Base-by-base conservation (phyloP, 345 rosid genomes). In the Leavenworthia alabamica region DNA sequence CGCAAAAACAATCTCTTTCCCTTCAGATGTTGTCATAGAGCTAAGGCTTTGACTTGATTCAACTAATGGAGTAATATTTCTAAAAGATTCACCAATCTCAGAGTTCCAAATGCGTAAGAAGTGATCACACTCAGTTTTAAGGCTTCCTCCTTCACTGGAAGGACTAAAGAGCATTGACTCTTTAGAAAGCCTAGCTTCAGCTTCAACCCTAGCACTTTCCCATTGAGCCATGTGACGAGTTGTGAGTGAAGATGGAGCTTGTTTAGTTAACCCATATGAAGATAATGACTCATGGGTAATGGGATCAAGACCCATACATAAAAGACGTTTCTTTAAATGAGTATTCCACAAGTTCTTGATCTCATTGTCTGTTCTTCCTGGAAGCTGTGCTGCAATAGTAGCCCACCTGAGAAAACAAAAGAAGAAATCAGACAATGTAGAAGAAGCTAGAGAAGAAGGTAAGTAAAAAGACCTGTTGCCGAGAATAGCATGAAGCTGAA, bases 261-360 rank as follows among this genome's bases (percentile, higher is more conserved):
- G 79, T 20, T 43, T 70, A 24, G 49, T 54, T 46, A 81, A 51
- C 7, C 87, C 86, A 26, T 56, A 42, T 5, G n/a, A n/a, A n/a
- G n/a, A 70, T 24, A 86, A 60, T 3, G 97, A 92, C 78, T 87
- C 81, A 31, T 89, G 99, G 2, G 92, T 89, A 55, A 45, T 82
- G 2, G 97, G 99, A 61, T 93, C 94, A 23, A 93, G 76, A 46
- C 99, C 97, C 97, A 89, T 74, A 35, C 75, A 60, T 12, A 87
- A 64, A 0, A 89, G 87, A 31, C 96, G 89, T 51, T 93, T 93
- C 79, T 87, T 93, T 57, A 93, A 75, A 71, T 93, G 96, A 13
- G 97, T 93, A 81, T 93, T 93, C 99, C 99, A 93, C n/a, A 89
- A 71, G 78, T 93, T 93, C 86, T 93, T 89, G 68, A 93, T 82